A percentile compares a stretch with the other conserved stretches of the same genome.
Conservation (phyloP, 2,329 filamentous ascomycete species). For the Phyllosticta capitalensis region DNA sequence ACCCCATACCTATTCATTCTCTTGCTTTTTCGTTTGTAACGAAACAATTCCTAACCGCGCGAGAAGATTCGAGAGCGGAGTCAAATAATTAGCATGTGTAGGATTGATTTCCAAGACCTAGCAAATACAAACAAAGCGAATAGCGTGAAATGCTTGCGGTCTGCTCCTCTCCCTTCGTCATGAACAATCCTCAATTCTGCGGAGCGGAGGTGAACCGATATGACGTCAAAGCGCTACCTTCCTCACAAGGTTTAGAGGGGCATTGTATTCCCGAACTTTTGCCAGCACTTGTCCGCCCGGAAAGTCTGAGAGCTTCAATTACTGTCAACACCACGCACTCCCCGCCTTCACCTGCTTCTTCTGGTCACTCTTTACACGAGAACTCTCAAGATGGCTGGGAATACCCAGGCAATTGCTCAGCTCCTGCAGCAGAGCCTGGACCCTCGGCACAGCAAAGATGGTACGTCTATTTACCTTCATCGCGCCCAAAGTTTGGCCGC, state of each 20-base stretch:
- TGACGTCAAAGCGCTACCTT: not conserved
- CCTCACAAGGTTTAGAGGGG: not conserved
- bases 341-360: not conserved
- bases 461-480: constrained; percentile 41
- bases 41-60: too few relatives aligned
- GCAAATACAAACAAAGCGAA: too few relatives aligned
- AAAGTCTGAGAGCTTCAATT: constrained; percentile 10
- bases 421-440: constrained; percentile 87
- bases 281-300: not conserved
- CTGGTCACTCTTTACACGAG: constrained; percentile 2
- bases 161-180: too few relatives aligned
- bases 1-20: not conserved
- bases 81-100: too few relatives aligned
- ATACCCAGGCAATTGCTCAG: constrained; percentile 60
- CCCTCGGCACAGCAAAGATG: constrained; percentile 79
- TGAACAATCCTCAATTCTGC: too few relatives aligned
- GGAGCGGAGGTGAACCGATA: not conserved
- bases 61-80: too few relatives aligned
- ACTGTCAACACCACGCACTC: not conserved
- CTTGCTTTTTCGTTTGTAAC: not conserved
- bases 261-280: not conserved
- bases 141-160: too few relatives aligned
- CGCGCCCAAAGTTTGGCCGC: not conserved
- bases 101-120: too few relatives aligned
- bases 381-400: constrained; percentile 44